phyloP scores from a whole-genome alignment of 768 basidiomycete genomes.

The Clavaria fumosa region DNA sequence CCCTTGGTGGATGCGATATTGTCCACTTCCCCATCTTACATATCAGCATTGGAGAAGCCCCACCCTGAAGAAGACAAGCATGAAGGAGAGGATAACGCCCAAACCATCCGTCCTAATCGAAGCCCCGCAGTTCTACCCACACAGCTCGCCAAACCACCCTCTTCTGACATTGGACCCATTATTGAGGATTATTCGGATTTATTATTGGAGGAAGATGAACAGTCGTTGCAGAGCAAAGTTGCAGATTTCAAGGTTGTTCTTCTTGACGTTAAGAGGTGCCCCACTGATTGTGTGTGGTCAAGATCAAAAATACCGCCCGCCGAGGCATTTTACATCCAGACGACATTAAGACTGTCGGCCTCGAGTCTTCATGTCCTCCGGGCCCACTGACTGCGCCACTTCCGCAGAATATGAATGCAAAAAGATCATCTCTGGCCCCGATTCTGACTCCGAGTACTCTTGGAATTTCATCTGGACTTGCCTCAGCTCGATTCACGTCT shows the following conservation, averaged over 20 bases:
- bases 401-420: conserved; percentile 38
- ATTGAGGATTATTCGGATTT: conserved; percentile 90
- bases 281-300: background rate
- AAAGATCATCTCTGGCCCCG: conserved; percentile 32
- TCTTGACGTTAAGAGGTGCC: background rate
- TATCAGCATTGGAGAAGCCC: conserved; percentile 46
- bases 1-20: background rate
- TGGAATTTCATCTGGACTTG: conserved; percentile 9
- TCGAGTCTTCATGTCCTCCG: conserved; percentile 32
- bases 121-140: conserved; percentile 45
- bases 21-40: conserved; percentile 4
- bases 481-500: conserved; percentile 30
- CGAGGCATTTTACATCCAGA: conserved; percentile 78
- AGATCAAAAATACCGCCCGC: conserved; percentile 60
- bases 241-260: conserved; percentile 61
- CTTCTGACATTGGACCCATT: conserved; percentile 47
- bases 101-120: conserved; percentile 62
- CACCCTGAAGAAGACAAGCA: conserved; percentile 38
- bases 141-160: conserved; percentile 44
- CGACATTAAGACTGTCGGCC: conserved; percentile 66
- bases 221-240: conserved; percentile 56
- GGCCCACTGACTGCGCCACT: conserved; percentile 57
- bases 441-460: conserved; percentile 15
- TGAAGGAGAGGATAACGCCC: conserved; percentile 56
- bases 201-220: conserved; percentile 62